Evolutionary conservation across 2,329 filamentous ascomycete genomes (phyloP).

Genomic region (Cladophialophora immunda): DNA sequence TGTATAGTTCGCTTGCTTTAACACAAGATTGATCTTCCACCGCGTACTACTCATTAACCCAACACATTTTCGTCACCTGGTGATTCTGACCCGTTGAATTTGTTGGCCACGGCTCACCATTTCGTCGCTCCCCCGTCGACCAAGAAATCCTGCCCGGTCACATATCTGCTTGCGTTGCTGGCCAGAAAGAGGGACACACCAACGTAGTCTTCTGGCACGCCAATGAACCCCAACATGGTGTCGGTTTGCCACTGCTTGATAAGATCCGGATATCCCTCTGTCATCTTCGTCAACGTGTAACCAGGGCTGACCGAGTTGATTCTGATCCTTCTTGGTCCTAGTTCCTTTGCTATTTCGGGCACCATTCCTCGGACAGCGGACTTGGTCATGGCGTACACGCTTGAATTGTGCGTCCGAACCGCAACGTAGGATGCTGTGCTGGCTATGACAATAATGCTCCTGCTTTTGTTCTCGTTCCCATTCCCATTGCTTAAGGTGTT

Average conservation of each 20-base stretch:
- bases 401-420: slow-evolving; percentile 8
- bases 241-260: slow-evolving; percentile 12
- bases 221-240: slow-evolving; percentile 12
- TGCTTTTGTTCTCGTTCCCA: background rate
- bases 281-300: slow-evolving; percentile 8
- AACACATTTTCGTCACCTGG: background rate
- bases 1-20: background rate
- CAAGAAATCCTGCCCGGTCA: slow-evolving; percentile 10
- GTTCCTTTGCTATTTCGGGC: slow-evolving; percentile 12
- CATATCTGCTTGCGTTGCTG: slow-evolving; percentile 14
- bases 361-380: slow-evolving; percentile 11
- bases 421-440: slow-evolving; percentile 1
- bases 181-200: slow-evolving; percentile 5
- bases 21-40: background rate
- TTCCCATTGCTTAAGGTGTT: background rate
- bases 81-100: too few species aligned
- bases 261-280: slow-evolving; percentile 10
- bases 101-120: background rate
- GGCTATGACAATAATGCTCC: slow-evolving; percentile 13
- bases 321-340: slow-evolving; percentile 1
- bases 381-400: slow-evolving; percentile 11
- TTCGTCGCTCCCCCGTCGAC: slow-evolving; percentile 9
- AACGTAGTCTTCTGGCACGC: slow-evolving; percentile 8
- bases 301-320: slow-evolving; percentile 15
- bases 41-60: background rate